A percentile compares a stretch with the other conserved stretches of the same genome.
These are phyloP conservation scores for Solanum paucissectum DNA, from an alignment of 257 asterid species.

Conservation along the genomic window DNA sequence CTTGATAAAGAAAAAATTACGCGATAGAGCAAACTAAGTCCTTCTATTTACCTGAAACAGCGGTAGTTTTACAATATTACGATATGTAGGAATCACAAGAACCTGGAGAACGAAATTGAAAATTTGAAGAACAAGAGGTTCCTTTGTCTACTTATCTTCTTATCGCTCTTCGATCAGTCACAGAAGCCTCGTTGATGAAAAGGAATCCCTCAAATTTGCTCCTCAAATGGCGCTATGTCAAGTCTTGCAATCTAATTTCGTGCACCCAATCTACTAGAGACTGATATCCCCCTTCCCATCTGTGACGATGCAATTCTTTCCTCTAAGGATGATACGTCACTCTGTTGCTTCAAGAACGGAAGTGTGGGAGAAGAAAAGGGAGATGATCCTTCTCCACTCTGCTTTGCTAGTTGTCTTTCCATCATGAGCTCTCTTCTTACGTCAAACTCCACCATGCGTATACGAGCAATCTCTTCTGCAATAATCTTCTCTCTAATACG, in stretches of 20 bases:
- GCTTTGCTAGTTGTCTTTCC: constrained; percentile 27
- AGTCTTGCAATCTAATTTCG: constrained; percentile 5
- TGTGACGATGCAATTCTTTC: constrained; percentile 10
- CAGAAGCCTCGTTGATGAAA: not conserved
- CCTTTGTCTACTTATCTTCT: not conserved
- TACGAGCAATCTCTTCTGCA: constrained; percentile 31
- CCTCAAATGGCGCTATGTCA: constrained; percentile 19
- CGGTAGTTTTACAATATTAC: too few species aligned
- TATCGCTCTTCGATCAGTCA: not conserved
- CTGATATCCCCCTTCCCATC: not conserved
- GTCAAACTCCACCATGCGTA: constrained; percentile 45
- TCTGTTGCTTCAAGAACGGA: constrained; percentile 3
- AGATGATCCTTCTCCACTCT: constrained; percentile 7
- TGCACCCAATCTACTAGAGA: constrained; percentile 6
- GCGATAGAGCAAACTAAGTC: too few species aligned
- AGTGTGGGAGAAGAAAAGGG: constrained; percentile 6
- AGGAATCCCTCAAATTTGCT: constrained; percentile 6
- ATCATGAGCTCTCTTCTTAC: constrained; percentile 45
- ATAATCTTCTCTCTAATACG: constrained; percentile 45
- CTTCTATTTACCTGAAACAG: too few species aligned
- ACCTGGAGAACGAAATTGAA: not conserved
- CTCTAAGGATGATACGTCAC: constrained; percentile 20
- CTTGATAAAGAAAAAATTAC: too few species aligned
- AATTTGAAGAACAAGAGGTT: not conserved
- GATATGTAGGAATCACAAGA: too few species aligned